Percentiles rank a stretch among this genome's conserved stretches.
These are phyloP conservation scores for Trypanosoma platydactyli DNA, from an alignment of 208 protist species.

Conservation along the genomic window DNA sequence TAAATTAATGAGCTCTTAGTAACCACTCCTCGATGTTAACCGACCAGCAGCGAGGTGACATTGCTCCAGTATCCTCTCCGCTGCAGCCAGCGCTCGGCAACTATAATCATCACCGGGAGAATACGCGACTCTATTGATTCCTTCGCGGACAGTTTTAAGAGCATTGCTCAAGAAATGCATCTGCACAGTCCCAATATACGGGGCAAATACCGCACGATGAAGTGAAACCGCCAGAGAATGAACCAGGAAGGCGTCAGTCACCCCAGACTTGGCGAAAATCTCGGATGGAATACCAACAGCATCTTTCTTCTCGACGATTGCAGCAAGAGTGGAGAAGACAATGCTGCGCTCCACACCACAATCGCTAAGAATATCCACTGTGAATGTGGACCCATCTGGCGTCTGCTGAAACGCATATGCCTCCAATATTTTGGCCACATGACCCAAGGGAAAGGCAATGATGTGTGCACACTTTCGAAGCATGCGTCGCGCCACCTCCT, in stretches of 20 bases:
- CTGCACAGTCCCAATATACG: conserved; percentile 39
- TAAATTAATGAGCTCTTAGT: conserved; percentile 3
- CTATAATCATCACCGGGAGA: conserved; percentile 19
- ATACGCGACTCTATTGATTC: conserved; percentile 22
- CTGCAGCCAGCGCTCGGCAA: conserved; percentile 18
- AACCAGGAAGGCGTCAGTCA: conserved; percentile 47
- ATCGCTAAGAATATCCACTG: conserved; percentile 64
- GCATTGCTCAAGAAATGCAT: conserved; percentile 38
- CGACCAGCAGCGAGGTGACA: conserved; percentile 24
- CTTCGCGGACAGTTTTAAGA: conserved; percentile 35
- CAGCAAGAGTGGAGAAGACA: conserved; percentile 65
- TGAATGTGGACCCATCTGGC: conserved; percentile 44
- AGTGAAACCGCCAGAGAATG: conserved; percentile 64
- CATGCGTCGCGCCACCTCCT: conserved; percentile 61
- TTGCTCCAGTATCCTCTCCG: conserved; percentile 26
- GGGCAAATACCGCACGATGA: conserved; percentile 43
- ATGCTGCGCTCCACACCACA: conserved; percentile 66
- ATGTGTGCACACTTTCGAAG: conserved; percentile 51
- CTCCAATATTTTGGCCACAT: conserved; percentile 73
- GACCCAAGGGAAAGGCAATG: conserved; percentile 67
- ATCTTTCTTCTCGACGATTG: conserved; percentile 54
- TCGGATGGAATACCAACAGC: conserved; percentile 39
- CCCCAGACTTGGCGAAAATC: conserved; percentile 28
- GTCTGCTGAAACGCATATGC: conserved; percentile 37
- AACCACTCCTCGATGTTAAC: conserved; percentile 19